Conservation (phyloP, 306 rosid species). For the Calophaca sinica region DNA sequence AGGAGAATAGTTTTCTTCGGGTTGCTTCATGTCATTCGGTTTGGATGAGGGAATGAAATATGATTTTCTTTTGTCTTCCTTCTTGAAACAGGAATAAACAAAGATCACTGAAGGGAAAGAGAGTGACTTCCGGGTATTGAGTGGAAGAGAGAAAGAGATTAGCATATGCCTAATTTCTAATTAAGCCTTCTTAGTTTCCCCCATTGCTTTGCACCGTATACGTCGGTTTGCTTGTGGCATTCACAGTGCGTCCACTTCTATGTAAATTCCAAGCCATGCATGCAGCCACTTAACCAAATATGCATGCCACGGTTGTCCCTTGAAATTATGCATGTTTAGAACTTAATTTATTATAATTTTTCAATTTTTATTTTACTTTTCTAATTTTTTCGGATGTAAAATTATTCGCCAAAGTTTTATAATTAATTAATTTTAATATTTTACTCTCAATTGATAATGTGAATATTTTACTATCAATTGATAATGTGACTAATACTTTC, state of each 20-base stretch:
- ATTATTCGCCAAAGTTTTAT: too few relatives aligned
- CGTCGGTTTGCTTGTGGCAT: neutral
- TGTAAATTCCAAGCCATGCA: neutral
- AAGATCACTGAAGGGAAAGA: constrained; percentile 6
- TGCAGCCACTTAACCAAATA: too few relatives aligned
- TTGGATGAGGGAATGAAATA: neutral
- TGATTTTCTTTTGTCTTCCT: neutral
- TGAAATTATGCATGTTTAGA: too few relatives aligned
- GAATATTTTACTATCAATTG: too few relatives aligned
- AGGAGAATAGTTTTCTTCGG: constrained; percentile 1
- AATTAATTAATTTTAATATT: too few relatives aligned
- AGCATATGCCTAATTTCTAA: neutral
- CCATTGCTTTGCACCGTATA: constrained; percentile 3
- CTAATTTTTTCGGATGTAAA: too few relatives aligned
- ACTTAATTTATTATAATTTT: too few relatives aligned
- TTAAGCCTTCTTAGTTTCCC: neutral
- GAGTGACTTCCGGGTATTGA: constrained; percentile 46
- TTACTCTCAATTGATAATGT: too few relatives aligned
- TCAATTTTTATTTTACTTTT: too few relatives aligned
- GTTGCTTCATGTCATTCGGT: constrained; percentile 48
- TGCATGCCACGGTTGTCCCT: too few relatives aligned
- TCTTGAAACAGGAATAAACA: neutral
- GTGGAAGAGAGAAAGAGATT: constrained; percentile 35
- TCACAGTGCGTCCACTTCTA: neutral
- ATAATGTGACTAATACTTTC: too few relatives aligned